A percentile compares a stretch with the other conserved stretches of the same genome.
These are phyloP conservation scores for Huntiella abstrusa DNA, from an alignment of 2,329 filamentous ascomycete genomes.

Conservation along the genomic window DNA sequence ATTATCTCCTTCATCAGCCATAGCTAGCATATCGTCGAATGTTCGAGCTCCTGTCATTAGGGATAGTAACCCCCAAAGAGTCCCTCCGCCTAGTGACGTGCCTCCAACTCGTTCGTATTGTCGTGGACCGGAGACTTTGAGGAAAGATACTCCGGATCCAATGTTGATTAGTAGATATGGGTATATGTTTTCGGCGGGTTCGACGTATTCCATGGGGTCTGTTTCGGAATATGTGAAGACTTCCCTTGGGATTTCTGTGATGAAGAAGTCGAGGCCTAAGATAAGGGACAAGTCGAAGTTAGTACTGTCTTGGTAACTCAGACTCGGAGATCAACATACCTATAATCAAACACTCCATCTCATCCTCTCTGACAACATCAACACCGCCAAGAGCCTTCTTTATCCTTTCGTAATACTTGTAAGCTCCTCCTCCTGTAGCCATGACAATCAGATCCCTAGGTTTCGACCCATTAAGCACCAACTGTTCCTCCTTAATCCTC, in stretches of 20 bases:
- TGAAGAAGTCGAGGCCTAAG: conserved; percentile 88
- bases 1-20: conserved; percentile 85
- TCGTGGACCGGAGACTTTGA: conserved; percentile 83
- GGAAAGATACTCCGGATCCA: conserved; percentile 87
- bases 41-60: conserved; percentile 80
- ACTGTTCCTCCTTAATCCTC: conserved; percentile 65
- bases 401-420: conserved; percentile 90
- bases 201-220: conserved; percentile 76
- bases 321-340: conserved; percentile 30
- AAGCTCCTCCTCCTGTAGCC: conserved; percentile 89
- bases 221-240: conserved; percentile 92
- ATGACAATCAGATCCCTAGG: conserved; percentile 69
- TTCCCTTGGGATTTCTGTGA: conserved; percentile 89
- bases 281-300: conserved; percentile 5
- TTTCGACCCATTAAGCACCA: conserved; percentile 51
- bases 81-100: conserved; percentile 89
- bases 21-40: conserved; percentile 94
- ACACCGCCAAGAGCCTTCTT: conserved; percentile 57
- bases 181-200: conserved; percentile 64
- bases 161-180: conserved; percentile 97
- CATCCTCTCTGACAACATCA: conserved; percentile 79
- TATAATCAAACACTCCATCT: conserved; percentile 97
- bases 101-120: conserved; percentile 83
- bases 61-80: conserved; percentile 85
- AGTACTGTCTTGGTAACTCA: conserved; percentile 4